Evolutionary conservation across 2,329 filamentous ascomycete genomes (phyloP), one percentile per base, ranked within the genome.

Genomic region (Metarhizium rileyi): DNA sequence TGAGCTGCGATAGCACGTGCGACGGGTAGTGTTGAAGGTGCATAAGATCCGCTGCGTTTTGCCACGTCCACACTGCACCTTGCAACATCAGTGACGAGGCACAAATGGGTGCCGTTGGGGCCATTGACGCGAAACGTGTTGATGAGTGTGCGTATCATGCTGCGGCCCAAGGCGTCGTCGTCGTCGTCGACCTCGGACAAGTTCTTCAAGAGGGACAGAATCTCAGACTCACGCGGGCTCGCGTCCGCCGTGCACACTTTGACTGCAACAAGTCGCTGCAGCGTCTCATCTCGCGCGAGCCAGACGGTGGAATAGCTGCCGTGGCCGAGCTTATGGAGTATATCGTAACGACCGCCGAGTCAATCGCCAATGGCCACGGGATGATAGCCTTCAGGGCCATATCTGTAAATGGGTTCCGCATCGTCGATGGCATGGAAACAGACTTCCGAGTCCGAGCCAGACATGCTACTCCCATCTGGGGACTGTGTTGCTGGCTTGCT

Each of bases 231-330:
- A n/a, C 6, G 28, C 20, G 28, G 28, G 28, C 28, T 30, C 28
- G 28, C 28, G 38, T 30, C 28, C 2, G 28, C 28, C 28, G 28
- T 30, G 28, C 28, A 30, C 7, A 30, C 28, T 30, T 30, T 30
- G 12, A 30, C 28, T 12, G 28, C 28, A 16, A 66, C 63, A 52
- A 65, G 66, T 49, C 40, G 54, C 1, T 49, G 18, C 14, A 41
- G 47, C 27, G 36, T 46, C 14, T 59, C 33, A 2, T 72, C 68
- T 20, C 60, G 55, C 20, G 64, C 69, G 44, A 73, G 63, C 71
- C 69, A 74, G 33, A 72, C 69, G 1, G 71, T 74, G 4, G 68
- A 69, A 54, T 59, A 70, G 5, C 64, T 63, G 33, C 71, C 70
- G 49, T 58, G 67, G 43, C 70, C 69, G 40, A 73, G 57, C 55